Evolutionary conservation across 176 grass and related monocot species (phyloP).

Genomic region (Saccharum spontaneum): DNA sequence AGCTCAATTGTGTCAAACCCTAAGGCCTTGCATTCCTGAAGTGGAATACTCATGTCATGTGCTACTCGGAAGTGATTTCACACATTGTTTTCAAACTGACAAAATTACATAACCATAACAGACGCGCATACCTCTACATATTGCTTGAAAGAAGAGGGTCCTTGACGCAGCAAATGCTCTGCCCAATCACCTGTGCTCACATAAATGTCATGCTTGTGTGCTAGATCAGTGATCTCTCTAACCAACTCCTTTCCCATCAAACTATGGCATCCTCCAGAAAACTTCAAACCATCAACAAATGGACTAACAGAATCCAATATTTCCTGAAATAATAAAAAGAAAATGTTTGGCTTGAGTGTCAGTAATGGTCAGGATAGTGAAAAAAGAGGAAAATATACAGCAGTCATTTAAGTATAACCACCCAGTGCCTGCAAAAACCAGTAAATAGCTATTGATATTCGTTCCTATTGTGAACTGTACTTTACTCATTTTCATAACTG

Average conservation of each 20-base stretch:
- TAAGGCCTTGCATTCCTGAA: conserved; percentile 81
- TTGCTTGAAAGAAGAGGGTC: conserved; percentile 77
- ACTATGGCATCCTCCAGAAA: conserved; percentile 85
- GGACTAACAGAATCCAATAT: conserved; percentile 62
- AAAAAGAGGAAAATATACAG: not conserved
- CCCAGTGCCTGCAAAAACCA: not conserved
- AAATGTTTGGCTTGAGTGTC: not conserved
- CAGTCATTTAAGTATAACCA: not conserved
- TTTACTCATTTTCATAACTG: not conserved
- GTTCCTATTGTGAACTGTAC: not conserved
- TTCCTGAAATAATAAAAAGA: conserved; percentile 42
- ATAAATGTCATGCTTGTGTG: conserved; percentile 88
- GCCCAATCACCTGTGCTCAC: conserved; percentile 98
- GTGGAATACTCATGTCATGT: not conserved
- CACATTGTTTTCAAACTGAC: not conserved
- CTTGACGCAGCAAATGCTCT: conserved; percentile 76
- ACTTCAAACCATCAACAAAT: conserved; percentile 88
- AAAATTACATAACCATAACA: not conserved
- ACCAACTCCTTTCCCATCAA: conserved; percentile 64
- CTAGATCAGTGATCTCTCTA: conserved; percentile 75
- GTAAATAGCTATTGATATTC: not conserved
- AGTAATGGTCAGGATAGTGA: not conserved
- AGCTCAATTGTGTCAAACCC: conserved; percentile 95
- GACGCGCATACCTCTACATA: conserved; percentile 69
- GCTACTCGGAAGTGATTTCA: not conserved